phyloP scores from a whole-genome alignment of 345 rosid species.

The Eucalyptus regnans region DNA sequence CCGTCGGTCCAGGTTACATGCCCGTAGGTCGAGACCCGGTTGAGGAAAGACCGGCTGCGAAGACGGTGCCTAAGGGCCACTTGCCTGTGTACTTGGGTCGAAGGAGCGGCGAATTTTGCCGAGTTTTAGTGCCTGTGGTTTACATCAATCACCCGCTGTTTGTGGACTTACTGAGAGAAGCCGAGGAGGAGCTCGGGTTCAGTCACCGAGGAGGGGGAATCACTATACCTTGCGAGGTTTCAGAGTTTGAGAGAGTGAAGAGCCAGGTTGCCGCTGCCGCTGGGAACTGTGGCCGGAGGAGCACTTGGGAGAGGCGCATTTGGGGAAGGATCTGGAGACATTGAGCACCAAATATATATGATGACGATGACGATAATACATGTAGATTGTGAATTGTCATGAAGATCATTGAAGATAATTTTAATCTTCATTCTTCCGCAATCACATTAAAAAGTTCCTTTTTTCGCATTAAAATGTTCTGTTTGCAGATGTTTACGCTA shows the following conservation, averaged over 20 bases:
- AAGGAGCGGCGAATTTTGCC: slow-evolving; percentile 2
- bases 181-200: slow-evolving; percentile 65
- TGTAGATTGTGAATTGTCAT: neutral
- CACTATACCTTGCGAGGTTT: slow-evolving; percentile 61
- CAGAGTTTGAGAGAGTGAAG: slow-evolving; percentile 65
- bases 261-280: slow-evolving; percentile 41
- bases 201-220: slow-evolving; percentile 57
- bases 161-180: slow-evolving; percentile 43
- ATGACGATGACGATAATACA: neutral
- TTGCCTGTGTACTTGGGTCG: neutral
- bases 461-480: no score
- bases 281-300: neutral
- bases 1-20: neutral
- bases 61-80: neutral
- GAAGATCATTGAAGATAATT: neutral
- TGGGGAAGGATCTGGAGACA: neutral
- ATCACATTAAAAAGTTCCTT: neutral
- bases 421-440: neutral
- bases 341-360: neutral
- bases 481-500: no score
- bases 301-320: neutral
- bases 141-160: slow-evolving; percentile 81
- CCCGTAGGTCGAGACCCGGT: neutral
- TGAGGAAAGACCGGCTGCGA: neutral
- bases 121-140: slow-evolving; percentile 68